phyloP scores from a whole-genome alignment of 495 filamentous ascomycete species.

The Lasiosphaeria hispida region DNA sequence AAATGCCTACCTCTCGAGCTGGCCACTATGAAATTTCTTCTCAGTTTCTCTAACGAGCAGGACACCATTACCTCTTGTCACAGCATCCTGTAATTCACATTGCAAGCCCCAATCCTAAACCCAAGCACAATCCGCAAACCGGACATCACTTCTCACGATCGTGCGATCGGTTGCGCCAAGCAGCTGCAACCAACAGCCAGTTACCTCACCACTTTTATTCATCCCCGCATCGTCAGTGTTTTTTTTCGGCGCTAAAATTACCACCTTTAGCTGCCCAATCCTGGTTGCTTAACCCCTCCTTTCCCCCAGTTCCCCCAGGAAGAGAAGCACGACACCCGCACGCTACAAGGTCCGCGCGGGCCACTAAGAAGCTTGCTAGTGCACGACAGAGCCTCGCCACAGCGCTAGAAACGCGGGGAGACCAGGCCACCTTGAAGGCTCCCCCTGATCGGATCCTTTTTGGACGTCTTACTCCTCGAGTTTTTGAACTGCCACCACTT shows the following conservation, averaged over 20 bases:
- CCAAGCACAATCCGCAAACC: too few species aligned
- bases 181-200: background rate
- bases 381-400: constrained; percentile 3
- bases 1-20: background rate
- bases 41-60: background rate
- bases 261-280: background rate
- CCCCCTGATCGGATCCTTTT: background rate
- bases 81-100: background rate
- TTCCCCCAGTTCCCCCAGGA: background rate
- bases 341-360: constrained; percentile 10
- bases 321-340: constrained; percentile 13
- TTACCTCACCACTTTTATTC: constrained; percentile 1
- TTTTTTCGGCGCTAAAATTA: constrained; percentile 11
- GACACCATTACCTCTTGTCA: background rate
- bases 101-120: background rate
- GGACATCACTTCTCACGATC: too few species aligned
- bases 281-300: too few species aligned
- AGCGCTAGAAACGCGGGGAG: constrained; percentile 10
- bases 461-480: background rate
- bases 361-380: background rate
- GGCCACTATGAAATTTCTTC: background rate
- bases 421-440: background rate
- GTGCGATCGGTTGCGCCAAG: background rate
- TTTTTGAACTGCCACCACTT: background rate
- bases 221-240: constrained; percentile 11